Conservation (phyloP, 1,139 yeast genomes). For the Saccharomyces pastorianus region DNA sequence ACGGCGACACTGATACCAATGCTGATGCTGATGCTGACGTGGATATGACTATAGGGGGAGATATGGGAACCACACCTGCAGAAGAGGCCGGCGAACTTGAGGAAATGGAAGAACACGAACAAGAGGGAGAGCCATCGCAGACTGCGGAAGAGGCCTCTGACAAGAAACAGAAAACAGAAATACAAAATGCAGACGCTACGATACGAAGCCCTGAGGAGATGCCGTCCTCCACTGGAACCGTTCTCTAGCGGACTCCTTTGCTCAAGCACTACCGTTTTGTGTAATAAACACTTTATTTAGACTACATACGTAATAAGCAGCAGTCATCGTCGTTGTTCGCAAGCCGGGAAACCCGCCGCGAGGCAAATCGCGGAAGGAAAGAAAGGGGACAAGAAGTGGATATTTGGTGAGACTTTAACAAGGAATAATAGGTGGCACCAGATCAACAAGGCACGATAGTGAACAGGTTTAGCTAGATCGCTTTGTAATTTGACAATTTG, state of each 20-base stretch:
- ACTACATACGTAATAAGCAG: background rate
- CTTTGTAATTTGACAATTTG: background rate
- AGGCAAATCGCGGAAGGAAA: background rate
- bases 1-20: slow-evolving; percentile 12
- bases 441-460: background rate
- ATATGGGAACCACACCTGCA: slow-evolving; percentile 6
- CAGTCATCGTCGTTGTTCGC: background rate
- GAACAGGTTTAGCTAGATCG: background rate
- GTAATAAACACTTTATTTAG: background rate
- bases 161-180: slow-evolving; percentile 8
- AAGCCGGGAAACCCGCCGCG: background rate
- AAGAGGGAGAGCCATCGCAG: background rate
- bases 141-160: background rate
- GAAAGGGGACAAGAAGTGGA: background rate
- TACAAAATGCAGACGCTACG: background rate
- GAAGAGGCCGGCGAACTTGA: slow-evolving; percentile 7
- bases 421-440: background rate
- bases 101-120: slow-evolving; percentile 1
- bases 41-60: slow-evolving; percentile 10
- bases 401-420: background rate
- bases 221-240: background rate
- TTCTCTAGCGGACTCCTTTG: background rate
- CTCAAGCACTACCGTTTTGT: background rate
- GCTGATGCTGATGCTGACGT: slow-evolving; percentile 5
- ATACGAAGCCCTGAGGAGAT: background rate